These are phyloP conservation scores for Corymbia citriodora DNA, from an alignment of 441 rosid genomes.

Conservation along the genomic window DNA sequence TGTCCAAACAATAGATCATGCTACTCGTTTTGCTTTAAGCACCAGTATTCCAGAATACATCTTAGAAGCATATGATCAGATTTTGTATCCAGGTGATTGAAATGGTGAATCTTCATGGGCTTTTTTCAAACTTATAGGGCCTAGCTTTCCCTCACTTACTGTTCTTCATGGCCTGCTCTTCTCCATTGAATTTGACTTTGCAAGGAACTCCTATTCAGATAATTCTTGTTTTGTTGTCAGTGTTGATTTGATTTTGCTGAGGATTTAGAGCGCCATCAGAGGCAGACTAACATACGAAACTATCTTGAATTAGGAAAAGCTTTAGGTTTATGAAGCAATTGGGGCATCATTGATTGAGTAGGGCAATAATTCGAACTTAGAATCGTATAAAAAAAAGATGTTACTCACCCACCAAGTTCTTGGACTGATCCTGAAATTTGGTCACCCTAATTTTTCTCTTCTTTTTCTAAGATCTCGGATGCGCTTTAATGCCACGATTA, in stretches of 20 bases:
- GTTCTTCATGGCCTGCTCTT: background rate
- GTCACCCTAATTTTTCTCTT: background rate
- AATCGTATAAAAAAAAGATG: rapidly evolving
- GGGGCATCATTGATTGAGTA: background rate
- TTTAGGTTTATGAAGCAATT: background rate
- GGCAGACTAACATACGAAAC: background rate
- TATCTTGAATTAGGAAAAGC: background rate
- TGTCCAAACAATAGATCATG: background rate
- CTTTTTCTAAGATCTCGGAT: background rate
- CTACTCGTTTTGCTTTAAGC: background rate
- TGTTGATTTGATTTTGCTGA: background rate
- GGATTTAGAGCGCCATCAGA: background rate
- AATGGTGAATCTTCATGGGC: background rate
- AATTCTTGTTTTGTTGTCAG: background rate
- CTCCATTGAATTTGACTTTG: background rate
- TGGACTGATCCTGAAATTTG: background rate
- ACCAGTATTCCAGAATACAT: background rate
- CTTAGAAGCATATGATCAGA: background rate
- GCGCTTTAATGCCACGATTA: background rate
- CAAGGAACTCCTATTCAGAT: background rate
- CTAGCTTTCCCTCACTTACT: background rate
- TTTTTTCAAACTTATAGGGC: background rate
- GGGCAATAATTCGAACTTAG: background rate
- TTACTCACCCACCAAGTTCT: background rate
- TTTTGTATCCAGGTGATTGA: background rate